Evolutionary conservation across 352 stramenopile species (phyloP).

Genomic region (Halophytophthora polymorphica): DNA sequence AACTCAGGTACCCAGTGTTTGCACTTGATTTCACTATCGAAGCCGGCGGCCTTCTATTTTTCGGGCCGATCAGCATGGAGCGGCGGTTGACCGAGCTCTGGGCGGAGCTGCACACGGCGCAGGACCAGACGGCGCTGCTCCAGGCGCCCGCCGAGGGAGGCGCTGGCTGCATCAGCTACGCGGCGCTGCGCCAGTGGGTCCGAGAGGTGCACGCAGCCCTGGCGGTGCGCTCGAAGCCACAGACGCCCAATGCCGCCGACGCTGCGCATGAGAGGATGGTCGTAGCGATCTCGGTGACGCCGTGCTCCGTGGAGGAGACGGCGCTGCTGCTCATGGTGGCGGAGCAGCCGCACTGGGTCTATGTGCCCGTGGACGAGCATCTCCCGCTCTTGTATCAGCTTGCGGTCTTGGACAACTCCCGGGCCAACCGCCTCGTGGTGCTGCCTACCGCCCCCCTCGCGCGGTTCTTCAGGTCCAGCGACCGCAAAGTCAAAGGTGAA

Average conservation of each 20-base stretch:
- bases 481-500: background rate
- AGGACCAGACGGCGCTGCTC: slow-evolving; percentile 15
- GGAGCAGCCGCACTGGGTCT: slow-evolving; percentile 27
- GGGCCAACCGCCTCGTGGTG: slow-evolving; percentile 32
- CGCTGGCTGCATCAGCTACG: slow-evolving; percentile 5
- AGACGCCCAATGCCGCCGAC: background rate
- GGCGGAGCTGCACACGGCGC: background rate
- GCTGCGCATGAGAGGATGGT: slow-evolving; percentile 7
- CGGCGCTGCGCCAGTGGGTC: slow-evolving; percentile 20
- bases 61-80: slow-evolving; percentile 7
- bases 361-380: slow-evolving; percentile 43
- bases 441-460: slow-evolving; percentile 15
- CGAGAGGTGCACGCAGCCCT: slow-evolving; percentile 9
- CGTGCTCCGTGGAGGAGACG: slow-evolving; percentile 51
- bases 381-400: slow-evolving; percentile 29
- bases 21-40: too few relatives aligned
- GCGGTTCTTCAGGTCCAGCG: slow-evolving; percentile 6
- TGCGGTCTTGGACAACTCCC: slow-evolving; percentile 19
- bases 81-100: slow-evolving; percentile 12
- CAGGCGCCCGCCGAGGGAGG: background rate
- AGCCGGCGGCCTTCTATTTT: background rate
- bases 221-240: too few relatives aligned
- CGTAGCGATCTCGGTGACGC: slow-evolving; percentile 37
- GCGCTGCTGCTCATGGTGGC: slow-evolving; percentile 34
- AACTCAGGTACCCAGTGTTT: too few relatives aligned